Percentiles rank a stretch among this genome's conserved stretches.
Conservation (phyloP, 2,329 filamentous ascomycete species). For the Clonostachys chloroleuca region DNA sequence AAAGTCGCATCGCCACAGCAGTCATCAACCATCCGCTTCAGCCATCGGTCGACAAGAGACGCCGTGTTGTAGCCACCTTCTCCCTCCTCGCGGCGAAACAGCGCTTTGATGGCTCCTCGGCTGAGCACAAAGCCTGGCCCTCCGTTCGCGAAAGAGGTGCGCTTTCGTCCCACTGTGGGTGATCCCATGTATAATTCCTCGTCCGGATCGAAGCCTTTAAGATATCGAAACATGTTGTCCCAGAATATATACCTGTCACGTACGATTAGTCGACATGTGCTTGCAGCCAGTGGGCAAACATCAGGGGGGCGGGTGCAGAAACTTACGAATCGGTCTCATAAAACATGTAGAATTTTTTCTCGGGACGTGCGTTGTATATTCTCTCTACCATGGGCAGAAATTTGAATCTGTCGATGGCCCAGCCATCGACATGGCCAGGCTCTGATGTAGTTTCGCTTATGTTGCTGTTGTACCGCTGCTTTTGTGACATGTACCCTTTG, state of each 20-base stretch:
- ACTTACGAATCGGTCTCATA: slow-evolving; percentile 35
- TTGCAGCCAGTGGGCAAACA: too few species aligned
- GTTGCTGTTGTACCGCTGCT: slow-evolving; percentile 23
- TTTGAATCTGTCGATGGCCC: slow-evolving; percentile 53
- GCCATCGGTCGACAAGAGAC: slow-evolving; percentile 30
- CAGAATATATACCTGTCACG: slow-evolving; percentile 34
- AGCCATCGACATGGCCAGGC: slow-evolving; percentile 28
- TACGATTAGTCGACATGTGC: too few species aligned
- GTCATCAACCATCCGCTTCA: slow-evolving; percentile 34
- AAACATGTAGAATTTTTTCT: slow-evolving; percentile 51
- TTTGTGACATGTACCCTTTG: slow-evolving; percentile 32
- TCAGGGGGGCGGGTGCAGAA: too few species aligned
- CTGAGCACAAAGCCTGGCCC: slow-evolving; percentile 14
- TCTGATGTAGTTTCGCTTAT: slow-evolving; percentile 19
- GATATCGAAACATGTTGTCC: slow-evolving; percentile 41
- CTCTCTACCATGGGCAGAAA: slow-evolving; percentile 50
- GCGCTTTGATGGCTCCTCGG: slow-evolving; percentile 12
- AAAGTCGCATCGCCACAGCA: slow-evolving; percentile 49
- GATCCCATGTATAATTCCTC: slow-evolving; percentile 43
- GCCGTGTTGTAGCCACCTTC: slow-evolving; percentile 22
- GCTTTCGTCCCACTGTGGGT: slow-evolving; percentile 33
- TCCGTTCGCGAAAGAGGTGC: slow-evolving; percentile 24
- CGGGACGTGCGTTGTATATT: slow-evolving; percentile 37
- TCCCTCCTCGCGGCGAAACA: slow-evolving; percentile 15
- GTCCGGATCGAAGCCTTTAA: slow-evolving; percentile 40